Evolutionary conservation across 1,139 yeast genomes (phyloP).

Genomic region (Candida dubliniensis): DNA sequence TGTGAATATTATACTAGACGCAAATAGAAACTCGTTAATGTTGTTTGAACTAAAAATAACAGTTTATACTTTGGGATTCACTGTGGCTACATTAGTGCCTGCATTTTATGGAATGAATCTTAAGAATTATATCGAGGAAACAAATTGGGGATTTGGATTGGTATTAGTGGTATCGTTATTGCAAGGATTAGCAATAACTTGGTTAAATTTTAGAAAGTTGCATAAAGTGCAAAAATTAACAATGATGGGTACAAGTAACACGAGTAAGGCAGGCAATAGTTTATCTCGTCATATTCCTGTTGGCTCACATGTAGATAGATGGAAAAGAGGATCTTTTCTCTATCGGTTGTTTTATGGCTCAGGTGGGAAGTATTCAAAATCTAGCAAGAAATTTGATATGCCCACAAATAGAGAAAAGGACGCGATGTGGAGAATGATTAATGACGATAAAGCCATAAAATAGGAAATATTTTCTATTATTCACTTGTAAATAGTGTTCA

Average conservation of each 20-base stretch:
- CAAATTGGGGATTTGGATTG: constrained; percentile 60
- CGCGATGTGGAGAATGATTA: constrained; percentile 73
- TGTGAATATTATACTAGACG: constrained; percentile 89
- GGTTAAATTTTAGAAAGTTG: constrained; percentile 49
- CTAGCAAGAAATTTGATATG: constrained; percentile 26
- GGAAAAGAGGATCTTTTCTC: constrained; percentile 18
- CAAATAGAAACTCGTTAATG: constrained; percentile 93
- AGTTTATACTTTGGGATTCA: constrained; percentile 79
- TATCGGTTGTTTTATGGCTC: constrained; percentile 29
- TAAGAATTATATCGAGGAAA: constrained; percentile 84
- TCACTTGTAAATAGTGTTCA: constrained; percentile 4
- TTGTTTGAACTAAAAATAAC: constrained; percentile 81
- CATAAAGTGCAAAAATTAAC: constrained; percentile 61
- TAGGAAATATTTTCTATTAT: constrained; percentile 1
- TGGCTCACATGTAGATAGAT: constrained; percentile 4
- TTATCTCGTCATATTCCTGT: background rate
- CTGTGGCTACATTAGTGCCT: constrained; percentile 61
- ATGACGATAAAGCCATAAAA: constrained; percentile 49
- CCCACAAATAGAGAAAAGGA: constrained; percentile 54
- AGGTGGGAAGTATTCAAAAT: constrained; percentile 16
- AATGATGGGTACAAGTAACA: constrained; percentile 45
- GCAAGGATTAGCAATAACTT: constrained; percentile 45
- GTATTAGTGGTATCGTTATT: constrained; percentile 54
- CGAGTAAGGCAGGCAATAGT: background rate
- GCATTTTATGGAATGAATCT: constrained; percentile 96